Percentiles rank a stretch among this genome's conserved stretches.
phyloP scores from a whole-genome alignment of 768 basidiomycete species.

The Termitomyces sp. region DNA sequence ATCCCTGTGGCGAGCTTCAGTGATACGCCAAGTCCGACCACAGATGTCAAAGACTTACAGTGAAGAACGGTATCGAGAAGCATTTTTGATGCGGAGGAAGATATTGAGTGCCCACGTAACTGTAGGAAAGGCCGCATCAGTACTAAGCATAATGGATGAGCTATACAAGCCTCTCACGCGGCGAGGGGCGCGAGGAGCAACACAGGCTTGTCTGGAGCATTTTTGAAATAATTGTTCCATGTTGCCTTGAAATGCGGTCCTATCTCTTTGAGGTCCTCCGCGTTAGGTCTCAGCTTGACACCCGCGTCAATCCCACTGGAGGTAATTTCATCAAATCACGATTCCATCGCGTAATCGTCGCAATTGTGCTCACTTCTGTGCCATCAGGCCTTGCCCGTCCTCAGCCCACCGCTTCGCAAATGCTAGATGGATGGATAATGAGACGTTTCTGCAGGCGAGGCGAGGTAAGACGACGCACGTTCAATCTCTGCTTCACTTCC shows the following conservation, averaged over 20 bases:
- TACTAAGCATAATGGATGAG: neutral
- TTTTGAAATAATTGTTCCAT: conserved; percentile 47
- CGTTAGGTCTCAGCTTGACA: conserved; percentile 48
- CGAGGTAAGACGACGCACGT: conserved; percentile 24
- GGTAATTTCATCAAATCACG: neutral
- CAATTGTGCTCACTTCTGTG: conserved; percentile 39
- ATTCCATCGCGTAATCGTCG: neutral
- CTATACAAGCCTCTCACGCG: conserved; percentile 25
- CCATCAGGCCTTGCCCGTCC: conserved; percentile 28
- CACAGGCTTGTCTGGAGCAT: conserved; percentile 54
- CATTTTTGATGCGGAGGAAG: conserved; percentile 17
- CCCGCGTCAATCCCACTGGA: conserved; percentile 48
- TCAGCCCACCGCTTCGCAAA: conserved; percentile 11
- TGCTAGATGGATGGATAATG: conserved; percentile 1
- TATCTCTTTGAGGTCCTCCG: conserved; percentile 42
- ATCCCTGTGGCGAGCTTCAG: conserved; percentile 22
- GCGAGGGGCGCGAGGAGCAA: conserved; percentile 33
- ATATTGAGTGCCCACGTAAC: conserved; percentile 12
- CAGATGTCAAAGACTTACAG: conserved; percentile 20
- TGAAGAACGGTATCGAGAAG: conserved; percentile 14
- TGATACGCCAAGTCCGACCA: no score
- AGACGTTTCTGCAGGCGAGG: neutral
- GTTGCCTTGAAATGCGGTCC: conserved; percentile 40
- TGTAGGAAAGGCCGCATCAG: conserved; percentile 1
- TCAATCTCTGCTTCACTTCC: conserved; percentile 31